Base-by-base conservation (phyloP, 2,329 filamentous ascomycete genomes). In the Colletotrichum tropicale region DNA sequence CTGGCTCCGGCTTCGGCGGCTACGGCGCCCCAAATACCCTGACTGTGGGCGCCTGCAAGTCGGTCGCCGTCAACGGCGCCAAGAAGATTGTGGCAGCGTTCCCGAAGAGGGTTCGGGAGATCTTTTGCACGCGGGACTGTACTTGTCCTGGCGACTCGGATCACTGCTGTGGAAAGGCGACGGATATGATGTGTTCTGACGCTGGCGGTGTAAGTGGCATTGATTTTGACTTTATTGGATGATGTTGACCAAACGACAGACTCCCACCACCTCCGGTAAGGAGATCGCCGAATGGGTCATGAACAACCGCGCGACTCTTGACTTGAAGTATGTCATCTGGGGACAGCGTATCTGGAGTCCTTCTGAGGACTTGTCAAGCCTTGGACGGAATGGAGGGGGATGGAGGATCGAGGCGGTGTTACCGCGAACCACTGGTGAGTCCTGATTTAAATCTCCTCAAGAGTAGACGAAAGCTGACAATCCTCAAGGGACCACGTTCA, bases 251-350 rank as follows among this genome's bases (percentile, higher is more conserved):
- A 8, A 8, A 4, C 5, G 18, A 4, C 69, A 87, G 85, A 74
- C 78, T 4, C 81, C 82, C 65, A 84, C 84, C 9, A 77, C 83
- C 24, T 84, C 84, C 2, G 87, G 87, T 10, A 81, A 82, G 26
- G 81, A 86, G 38, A 87, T 89, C 38, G 88, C 87, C 3, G 86
- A 89, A 78, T 89, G 87, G 86, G 82, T 86, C 28, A 88, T 88
- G 87, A 83, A 84, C 36, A 86, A 89, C 76, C 82, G 83, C 16
- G 78, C 60, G 30, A 43, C 80, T 7, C 82, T 88, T 9, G 84
- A 85, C 72, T 79, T 89, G 78, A 88, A 87, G 80, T 89, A 89
- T 75, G 84, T 89, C 64, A 89, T 88, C 77, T 89, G 87, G 87
- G 87, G 87, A 21, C 87, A 89, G 81, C 84, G 82, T 75, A 89